Evolutionary conservation across 352 stramenopile species (phyloP), one percentile per base, ranked within the genome.

Genomic region (Saprolegnia parasitica): DNA sequence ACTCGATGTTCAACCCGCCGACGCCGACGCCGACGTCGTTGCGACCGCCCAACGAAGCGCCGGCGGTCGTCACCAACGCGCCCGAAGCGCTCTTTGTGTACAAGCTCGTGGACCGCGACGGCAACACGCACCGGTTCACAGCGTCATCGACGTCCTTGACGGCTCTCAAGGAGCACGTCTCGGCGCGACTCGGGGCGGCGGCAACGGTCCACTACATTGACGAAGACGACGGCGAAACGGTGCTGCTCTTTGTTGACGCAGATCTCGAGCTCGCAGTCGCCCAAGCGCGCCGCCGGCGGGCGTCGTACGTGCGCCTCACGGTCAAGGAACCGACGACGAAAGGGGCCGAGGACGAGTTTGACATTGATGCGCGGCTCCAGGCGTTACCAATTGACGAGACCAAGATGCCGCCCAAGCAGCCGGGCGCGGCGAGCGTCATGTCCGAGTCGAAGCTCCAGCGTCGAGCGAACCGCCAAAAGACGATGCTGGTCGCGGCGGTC

Each of bases 41-140:
- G 10, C 71, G 72, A 4, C 37, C 57, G 58, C 35, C 56, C 0
- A 21, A 45, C 20, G 13, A 47, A 24, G 62, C 13, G 46, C 65
- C 16, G 68, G 61, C 1, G 13, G 47, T 26, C 46, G 39, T 13
- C 40, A 76, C 4, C 23, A 52, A 65, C 40, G 57, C 61, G 15
- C 35, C 66, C 39, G 42, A 73, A 56, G 71, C 56, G 11, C 78
- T 81, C 58, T 95, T 95, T 73, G 85, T 93, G 9, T 95, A 82
- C 74, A 95, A 93, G 68, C 74, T 95, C 55, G 82, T 83, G 3
- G 87, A 95, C 65, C 88, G 79, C 55, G 88, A 89, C 40, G 84
- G 83, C 13, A 89, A 86, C 65, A 95, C 88, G 56, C 87, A 95
- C 35, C 85, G 87, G 1, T 95, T 95, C 67, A 93, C 85, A 18